Percentiles rank a stretch among this genome's conserved stretches.
Evolutionary conservation across 257 asterid species (phyloP).

Genomic region (Scutellaria baicalensis): DNA sequence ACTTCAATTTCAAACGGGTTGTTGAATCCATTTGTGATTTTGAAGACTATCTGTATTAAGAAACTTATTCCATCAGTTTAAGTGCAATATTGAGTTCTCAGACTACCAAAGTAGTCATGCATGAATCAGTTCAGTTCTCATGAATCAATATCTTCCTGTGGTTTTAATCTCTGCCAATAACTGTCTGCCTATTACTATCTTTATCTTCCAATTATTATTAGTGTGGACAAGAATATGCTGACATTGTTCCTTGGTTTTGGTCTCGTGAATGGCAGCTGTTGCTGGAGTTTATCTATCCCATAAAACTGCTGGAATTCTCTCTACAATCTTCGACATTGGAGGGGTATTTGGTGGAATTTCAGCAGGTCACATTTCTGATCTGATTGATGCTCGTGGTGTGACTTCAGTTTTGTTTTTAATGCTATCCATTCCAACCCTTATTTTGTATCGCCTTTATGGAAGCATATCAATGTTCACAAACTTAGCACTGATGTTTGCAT

Average conservation of each 20-base stretch:
- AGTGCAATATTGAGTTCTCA: constrained; percentile 1
- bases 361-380: constrained; percentile 76
- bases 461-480: constrained; percentile 63
- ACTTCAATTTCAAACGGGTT: neutral
- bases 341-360: constrained; percentile 84
- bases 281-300: constrained; percentile 78
- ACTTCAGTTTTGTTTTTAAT: constrained; percentile 54
- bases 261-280: constrained; percentile 50
- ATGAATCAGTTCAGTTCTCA: neutral
- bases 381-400: constrained; percentile 75
- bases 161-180: neutral
- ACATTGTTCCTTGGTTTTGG: neutral
- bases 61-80: neutral
- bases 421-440: constrained; percentile 70
- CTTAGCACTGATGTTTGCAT: constrained; percentile 46
- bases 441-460: constrained; percentile 65
- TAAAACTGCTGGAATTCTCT: constrained; percentile 76
- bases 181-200: neutral
- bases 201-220: neutral
- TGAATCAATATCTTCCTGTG: neutral
- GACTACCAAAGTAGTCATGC: neutral
- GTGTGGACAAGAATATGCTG: neutral
- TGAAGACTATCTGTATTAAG: neutral
- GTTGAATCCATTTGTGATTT: neutral
- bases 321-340: constrained; percentile 82